Percentiles rank a stretch among this genome's conserved stretches.
Conservation (phyloP, 176 grass and related monocot genomes). For the Cenchrus americanus region DNA sequence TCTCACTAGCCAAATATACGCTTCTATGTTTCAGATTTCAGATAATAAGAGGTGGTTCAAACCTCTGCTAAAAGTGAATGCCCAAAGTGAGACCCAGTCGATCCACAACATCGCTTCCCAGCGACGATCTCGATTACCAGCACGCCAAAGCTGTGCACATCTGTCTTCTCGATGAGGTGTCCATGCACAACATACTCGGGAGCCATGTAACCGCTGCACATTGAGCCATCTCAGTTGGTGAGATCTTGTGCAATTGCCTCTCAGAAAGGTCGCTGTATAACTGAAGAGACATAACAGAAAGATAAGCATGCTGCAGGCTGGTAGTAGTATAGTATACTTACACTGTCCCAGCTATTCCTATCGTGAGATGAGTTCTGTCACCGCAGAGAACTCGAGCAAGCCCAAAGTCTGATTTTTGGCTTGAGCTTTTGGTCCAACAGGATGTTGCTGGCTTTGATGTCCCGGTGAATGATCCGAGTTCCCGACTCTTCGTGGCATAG, state of each 20-base stretch:
- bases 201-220: constrained; percentile 44
- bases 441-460: constrained; percentile 49
- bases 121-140: constrained; percentile 45
- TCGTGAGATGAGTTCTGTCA: constrained; percentile 38
- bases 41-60: neutral
- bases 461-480: constrained; percentile 45
- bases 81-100: constrained; percentile 3
- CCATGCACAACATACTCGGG: constrained; percentile 45
- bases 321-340: neutral
- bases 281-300: neutral
- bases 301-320: neutral
- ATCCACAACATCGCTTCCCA: constrained; percentile 23
- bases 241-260: neutral
- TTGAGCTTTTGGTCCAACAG: constrained; percentile 39
- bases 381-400: constrained; percentile 29
- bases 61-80: constrained; percentile 38
- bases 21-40: neutral
- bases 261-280: neutral
- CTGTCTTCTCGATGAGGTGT: constrained; percentile 44
- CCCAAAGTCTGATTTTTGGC: constrained; percentile 43
- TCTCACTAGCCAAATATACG: neutral
- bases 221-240: neutral
- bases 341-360: constrained; percentile 47
- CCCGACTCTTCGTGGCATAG: constrained; percentile 45
- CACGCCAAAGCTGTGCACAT: constrained; percentile 55